A percentile compares a stretch with the other conserved stretches of the same genome.
phyloP scores from a whole-genome alignment of 805 yeast genomes.

The Hanseniaspora taiwanica region DNA sequence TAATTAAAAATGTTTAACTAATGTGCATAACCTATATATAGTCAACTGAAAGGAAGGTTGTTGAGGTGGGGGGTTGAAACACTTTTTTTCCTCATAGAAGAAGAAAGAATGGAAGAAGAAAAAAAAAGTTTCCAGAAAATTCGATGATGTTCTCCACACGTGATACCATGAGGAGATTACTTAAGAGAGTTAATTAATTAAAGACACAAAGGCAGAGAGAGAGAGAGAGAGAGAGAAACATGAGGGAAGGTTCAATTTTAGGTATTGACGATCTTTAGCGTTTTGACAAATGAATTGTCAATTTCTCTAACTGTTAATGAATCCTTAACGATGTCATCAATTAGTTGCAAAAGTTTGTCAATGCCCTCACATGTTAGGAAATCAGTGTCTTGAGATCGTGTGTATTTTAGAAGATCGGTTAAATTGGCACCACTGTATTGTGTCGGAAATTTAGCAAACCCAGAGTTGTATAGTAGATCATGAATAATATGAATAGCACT shows the following conservation, averaged over 20 bases:
- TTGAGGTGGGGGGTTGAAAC: too few relatives aligned
- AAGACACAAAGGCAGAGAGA: too few relatives aligned
- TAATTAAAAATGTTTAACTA: too few relatives aligned
- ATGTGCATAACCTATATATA: too few relatives aligned
- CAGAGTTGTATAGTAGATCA: conserved; percentile 41
- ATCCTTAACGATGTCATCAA: conserved; percentile 15
- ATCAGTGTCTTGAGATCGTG: conserved; percentile 36
- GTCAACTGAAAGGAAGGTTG: too few relatives aligned
- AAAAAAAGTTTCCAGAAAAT: neutral
- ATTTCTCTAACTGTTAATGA: conserved; percentile 3
- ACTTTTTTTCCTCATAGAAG: neutral
- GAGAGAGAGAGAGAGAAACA: too few relatives aligned
- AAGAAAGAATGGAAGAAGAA: neutral
- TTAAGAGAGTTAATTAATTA: too few relatives aligned
- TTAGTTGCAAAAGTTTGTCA: conserved; percentile 20
- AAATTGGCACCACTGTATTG: conserved; percentile 31
- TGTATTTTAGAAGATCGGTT: conserved; percentile 30
- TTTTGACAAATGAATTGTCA: conserved; percentile 3
- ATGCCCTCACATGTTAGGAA: conserved; percentile 50
- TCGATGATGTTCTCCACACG: neutral
- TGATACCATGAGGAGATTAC: too few relatives aligned
- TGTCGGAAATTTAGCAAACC: conserved; percentile 36
- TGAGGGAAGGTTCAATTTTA: too few relatives aligned
- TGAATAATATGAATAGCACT: conserved; percentile 58
- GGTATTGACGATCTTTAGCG: conserved; percentile 2